Conservation (phyloP, 2,329 filamentous ascomycete genomes). For the Parafenestella ontariensis region DNA sequence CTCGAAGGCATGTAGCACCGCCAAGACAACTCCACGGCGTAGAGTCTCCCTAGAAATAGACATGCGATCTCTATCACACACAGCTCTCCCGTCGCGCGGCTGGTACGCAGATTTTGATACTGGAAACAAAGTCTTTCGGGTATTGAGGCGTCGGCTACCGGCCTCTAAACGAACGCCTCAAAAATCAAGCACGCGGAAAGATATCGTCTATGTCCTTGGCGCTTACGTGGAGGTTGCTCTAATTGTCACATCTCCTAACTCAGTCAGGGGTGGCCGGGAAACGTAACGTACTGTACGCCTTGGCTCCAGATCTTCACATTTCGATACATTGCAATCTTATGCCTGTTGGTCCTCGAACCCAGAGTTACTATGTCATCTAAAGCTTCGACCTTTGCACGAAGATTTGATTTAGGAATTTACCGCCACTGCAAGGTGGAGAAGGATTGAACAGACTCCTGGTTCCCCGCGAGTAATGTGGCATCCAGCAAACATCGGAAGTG, state of each 20-base stretch:
- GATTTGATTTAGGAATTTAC: too few relatives aligned
- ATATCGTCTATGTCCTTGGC: conserved; percentile 12
- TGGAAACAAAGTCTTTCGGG: not conserved
- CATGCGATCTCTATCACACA: not conserved
- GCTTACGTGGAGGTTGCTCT: conserved; percentile 20
- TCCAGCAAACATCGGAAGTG: too few relatives aligned
- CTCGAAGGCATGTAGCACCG: conserved; percentile 8
- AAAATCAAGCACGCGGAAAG: conserved; percentile 16
- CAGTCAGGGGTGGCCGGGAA: conserved; percentile 9
- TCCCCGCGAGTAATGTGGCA: not conserved
- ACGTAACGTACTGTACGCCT: conserved; percentile 5
- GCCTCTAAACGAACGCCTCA: conserved; percentile 5
- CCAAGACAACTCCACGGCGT: not conserved
- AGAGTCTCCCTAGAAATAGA: not conserved
- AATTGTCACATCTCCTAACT: conserved; percentile 11
- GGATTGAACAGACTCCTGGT: not conserved
- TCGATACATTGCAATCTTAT: conserved; percentile 2
- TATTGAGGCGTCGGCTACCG: conserved; percentile 1
- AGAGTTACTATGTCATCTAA: not conserved
- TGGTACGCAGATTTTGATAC: conserved; percentile 2
- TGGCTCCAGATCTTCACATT: not conserved
- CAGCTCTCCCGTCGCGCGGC: not conserved
- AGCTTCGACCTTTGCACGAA: not conserved
- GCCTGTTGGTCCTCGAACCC: not conserved
- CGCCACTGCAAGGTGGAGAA: not conserved